Conservation (phyloP, 2,329 filamentous ascomycete species). For the Colletotrichum shisoi region DNA sequence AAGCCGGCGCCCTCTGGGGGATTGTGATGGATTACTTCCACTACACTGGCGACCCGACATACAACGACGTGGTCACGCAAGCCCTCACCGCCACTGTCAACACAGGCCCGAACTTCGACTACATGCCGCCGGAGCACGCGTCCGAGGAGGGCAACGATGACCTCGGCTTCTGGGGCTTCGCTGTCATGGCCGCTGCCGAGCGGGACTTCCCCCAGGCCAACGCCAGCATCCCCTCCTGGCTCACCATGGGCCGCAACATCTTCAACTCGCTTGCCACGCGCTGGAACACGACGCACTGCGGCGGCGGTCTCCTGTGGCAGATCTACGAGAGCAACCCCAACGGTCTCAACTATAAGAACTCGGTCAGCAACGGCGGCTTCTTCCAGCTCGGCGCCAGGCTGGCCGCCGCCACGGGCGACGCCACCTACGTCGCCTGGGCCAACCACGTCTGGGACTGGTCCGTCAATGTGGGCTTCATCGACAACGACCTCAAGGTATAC, state of each 20-base stretch:
- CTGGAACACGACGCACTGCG: conserved; percentile 74
- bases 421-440: conserved; percentile 73
- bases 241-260: conserved; percentile 72
- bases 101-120: conserved; percentile 65
- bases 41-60: conserved; percentile 68
- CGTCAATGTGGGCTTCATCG: conserved; percentile 63
- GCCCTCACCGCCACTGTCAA: conserved; percentile 65
- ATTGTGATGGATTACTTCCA: conserved; percentile 74
- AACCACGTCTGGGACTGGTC: conserved; percentile 73
- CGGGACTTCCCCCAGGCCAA: conserved; percentile 70
- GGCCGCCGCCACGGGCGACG: conserved; percentile 72
- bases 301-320: conserved; percentile 81
- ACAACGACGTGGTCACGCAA: conserved; percentile 67
- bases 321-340: conserved; percentile 76
- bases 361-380: conserved; percentile 81
- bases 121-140: conserved; percentile 64
- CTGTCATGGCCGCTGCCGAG: conserved; percentile 73
- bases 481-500: conserved; percentile 62
- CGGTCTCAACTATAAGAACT: conserved; percentile 84
- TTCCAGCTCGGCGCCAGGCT: conserved; percentile 82
- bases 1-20: conserved; percentile 71
- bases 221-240: conserved; percentile 66
- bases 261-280: conserved; percentile 75
- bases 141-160: conserved; percentile 77
- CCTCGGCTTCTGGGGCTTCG: conserved; percentile 76